Percentiles rank a stretch among this genome's conserved stretches.
Conservation (phyloP, 192 early-diverging fungal genomes). For the Endogone sp. region DNA sequence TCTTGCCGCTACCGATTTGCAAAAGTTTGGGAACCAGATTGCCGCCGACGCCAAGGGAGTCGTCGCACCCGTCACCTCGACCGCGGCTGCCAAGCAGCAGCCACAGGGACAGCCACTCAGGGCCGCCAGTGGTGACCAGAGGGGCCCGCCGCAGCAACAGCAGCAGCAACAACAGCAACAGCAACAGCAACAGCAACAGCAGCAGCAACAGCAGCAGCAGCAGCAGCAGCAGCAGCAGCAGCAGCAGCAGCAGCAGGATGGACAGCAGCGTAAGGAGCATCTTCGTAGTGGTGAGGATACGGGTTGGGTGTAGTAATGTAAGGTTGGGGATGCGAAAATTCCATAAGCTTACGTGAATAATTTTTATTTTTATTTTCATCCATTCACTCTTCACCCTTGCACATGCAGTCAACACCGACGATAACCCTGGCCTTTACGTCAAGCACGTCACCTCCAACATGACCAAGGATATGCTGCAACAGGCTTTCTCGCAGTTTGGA, state of each 20-base stretch:
- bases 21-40: slow-evolving; percentile 52
- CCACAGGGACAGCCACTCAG: not conserved
- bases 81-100: no score
- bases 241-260: slow-evolving; percentile 18
- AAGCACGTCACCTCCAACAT: not conserved
- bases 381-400: no score
- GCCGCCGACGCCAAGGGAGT: slow-evolving; percentile 49
- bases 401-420: no score
- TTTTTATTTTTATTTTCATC: no score
- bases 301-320: no score
- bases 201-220: not conserved
- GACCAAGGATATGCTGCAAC: not conserved
- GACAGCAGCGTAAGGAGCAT: no score
- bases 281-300: no score
- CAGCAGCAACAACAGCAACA: not conserved
- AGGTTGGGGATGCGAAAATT: no score
- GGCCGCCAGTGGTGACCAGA: not conserved
- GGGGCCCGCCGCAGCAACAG: not conserved
- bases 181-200: not conserved
- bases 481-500: not conserved
- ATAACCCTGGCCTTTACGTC: no score
- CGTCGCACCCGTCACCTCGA: slow-evolving; percentile 36
- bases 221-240: slow-evolving; percentile 8
- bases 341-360: no score
- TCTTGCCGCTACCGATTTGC: slow-evolving; percentile 55